These are phyloP conservation scores for Gyromitra esculenta DNA, from an alignment of 2,329 filamentous ascomycete genomes.

Conservation along the genomic window DNA sequence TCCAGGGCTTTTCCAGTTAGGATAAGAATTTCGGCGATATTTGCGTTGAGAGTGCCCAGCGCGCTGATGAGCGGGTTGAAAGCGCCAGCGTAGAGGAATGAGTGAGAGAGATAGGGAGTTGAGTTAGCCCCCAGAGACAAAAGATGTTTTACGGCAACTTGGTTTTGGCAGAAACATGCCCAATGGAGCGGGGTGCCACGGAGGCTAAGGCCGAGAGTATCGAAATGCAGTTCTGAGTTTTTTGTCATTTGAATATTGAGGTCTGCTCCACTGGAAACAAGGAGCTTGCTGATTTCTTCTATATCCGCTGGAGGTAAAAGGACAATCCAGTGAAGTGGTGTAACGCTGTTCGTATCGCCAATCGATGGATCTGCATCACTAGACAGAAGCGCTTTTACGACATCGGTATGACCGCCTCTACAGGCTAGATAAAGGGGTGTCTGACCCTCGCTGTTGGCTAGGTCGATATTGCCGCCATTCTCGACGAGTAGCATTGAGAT, in stretches of 20 bases:
- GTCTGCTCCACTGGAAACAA: neutral
- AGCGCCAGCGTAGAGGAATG: neutral
- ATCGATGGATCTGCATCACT: constrained; percentile 47
- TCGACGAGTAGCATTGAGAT: constrained; percentile 14
- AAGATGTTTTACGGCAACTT: neutral
- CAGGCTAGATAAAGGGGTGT: constrained; percentile 18
- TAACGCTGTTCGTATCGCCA: neutral
- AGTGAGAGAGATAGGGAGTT: neutral
- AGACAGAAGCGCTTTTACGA: constrained; percentile 52
- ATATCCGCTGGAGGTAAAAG: neutral
- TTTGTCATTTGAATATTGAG: neutral
- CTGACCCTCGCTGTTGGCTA: neutral
- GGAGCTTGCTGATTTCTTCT: neutral
- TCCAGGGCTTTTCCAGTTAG: neutral
- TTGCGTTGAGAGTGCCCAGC: neutral
- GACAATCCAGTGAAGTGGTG: constrained; percentile 20
- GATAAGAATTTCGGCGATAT: constrained; percentile 1
- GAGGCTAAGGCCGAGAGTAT: neutral
- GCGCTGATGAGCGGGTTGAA: neutral
- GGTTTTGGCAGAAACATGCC: neutral
- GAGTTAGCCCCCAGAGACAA: neutral
- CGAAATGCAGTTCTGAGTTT: neutral
- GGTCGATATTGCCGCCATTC: constrained; percentile 1
- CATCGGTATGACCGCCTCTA: constrained; percentile 36
- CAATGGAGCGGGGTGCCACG: constrained; percentile 2